Percentiles rank a stretch among this genome's conserved stretches.
Evolutionary conservation across 768 basidiomycete species (phyloP).

Genomic region (Goffeauzyma gilvescens): DNA sequence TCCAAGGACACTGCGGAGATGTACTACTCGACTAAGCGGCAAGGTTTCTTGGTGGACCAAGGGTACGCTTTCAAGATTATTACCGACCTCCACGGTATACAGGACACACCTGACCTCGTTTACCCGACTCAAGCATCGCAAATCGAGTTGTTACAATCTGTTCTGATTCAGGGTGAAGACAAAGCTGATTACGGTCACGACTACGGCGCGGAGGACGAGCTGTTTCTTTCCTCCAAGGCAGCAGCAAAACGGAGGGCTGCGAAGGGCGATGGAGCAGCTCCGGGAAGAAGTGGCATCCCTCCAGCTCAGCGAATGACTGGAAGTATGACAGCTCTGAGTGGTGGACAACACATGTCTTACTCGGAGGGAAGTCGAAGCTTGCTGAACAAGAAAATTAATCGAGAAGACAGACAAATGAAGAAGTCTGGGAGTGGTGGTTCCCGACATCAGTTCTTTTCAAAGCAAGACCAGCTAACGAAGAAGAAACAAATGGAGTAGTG

Average conservation of each 20-base stretch:
- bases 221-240: slow-evolving; percentile 6
- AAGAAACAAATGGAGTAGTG: not conserved
- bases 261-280: slow-evolving; percentile 20
- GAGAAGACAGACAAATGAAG: slow-evolving; percentile 16
- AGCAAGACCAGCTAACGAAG: slow-evolving; percentile 3
- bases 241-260: slow-evolving; percentile 9
- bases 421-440: slow-evolving; percentile 8
- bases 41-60: slow-evolving; percentile 95
- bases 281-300: slow-evolving; percentile 10
- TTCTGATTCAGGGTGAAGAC: slow-evolving; percentile 74
- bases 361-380: slow-evolving; percentile 21
- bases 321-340: slow-evolving; percentile 26
- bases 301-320: slow-evolving; percentile 28
- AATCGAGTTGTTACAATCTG: slow-evolving; percentile 85
- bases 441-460: slow-evolving; percentile 14
- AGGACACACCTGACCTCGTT: slow-evolving; percentile 66
- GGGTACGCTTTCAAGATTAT: slow-evolving; percentile 99
- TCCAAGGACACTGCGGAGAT: slow-evolving; percentile 99
- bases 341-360: slow-evolving; percentile 33
- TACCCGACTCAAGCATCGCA: slow-evolving; percentile 82
- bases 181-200: slow-evolving; percentile 50
- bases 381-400: slow-evolving; percentile 20
- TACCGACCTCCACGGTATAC: slow-evolving; percentile 84
- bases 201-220: slow-evolving; percentile 21
- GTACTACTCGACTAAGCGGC: slow-evolving; percentile 97